phyloP scores from a whole-genome alignment of 2,329 filamentous ascomycete genomes.

The Apiospora marii region DNA sequence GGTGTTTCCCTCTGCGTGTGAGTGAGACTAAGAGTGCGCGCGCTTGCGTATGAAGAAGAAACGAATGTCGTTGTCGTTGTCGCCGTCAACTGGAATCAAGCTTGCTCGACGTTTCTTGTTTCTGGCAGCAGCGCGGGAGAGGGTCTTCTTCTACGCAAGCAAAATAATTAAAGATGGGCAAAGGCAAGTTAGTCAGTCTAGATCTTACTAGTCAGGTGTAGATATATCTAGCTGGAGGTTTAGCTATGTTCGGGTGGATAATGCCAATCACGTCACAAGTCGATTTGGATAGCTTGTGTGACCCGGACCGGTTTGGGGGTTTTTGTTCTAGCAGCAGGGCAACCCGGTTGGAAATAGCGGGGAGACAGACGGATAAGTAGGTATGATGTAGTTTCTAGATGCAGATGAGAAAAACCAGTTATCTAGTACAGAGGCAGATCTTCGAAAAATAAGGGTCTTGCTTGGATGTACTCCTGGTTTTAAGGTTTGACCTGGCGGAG shows the following conservation, averaged over 20 bases:
- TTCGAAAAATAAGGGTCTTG: not conserved
- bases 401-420: not conserved
- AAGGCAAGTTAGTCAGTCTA: not conserved
- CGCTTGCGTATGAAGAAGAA: no score
- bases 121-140: not conserved
- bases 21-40: no score
- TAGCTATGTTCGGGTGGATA: slow-evolving; percentile 2
- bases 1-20: no score
- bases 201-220: slow-evolving; percentile 4
- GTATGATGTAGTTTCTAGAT: not conserved
- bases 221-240: not conserved
- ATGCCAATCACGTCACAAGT: slow-evolving; percentile 10
- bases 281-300: slow-evolving; percentile 11
- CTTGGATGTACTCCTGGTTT: not conserved
- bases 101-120: no score
- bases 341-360: not conserved
- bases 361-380: not conserved
- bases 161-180: not conserved
- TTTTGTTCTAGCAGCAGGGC: not conserved
- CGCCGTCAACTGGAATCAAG: no score
- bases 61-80: no score
- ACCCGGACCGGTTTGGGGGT: slow-evolving; percentile 3
- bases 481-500: not conserved
- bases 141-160: not conserved
- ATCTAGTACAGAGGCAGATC: not conserved